Base-by-base conservation (phyloP, 2,329 filamentous ascomycete genomes). In the Ceratocystis lukuohia region DNA sequence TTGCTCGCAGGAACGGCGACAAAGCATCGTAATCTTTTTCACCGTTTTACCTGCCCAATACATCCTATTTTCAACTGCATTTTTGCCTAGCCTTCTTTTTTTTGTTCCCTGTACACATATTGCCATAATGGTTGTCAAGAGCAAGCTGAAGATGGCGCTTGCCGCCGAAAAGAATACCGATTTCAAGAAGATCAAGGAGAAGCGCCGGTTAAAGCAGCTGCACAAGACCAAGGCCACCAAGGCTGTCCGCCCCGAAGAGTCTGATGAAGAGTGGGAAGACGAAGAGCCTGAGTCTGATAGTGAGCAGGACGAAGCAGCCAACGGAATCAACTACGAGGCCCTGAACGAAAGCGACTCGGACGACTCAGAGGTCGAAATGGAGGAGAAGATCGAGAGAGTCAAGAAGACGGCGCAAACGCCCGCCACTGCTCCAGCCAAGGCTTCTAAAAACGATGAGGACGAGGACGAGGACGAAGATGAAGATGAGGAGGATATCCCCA, bases 401-500 rank as follows among this genome's bases (percentile, higher is more conserved):
- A 71, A 73, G 28, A 72, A 69, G 69, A 68, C 76, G 68, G 79
- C 77, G 76, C 82, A 80, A 75, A 17, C 65, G 30, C 45, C 53
- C 30, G 50, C 33, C 10, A 57, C 62, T 62, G 66, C 61, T 64
- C 67, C 63, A 65, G 69, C 15, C 25, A 25, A 69, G 72, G 73
- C 75, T 5, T 74, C 76, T 2, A 74, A 46, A 28, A 44, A 61
- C 12, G 76, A 77, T 1, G 77, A 80, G 6, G 78, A 79, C 0
- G 80, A 81, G 0, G 80, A 81, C 0, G 83, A 85, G 0, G 84
- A 87, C 0, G 86, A 86, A 1, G 85, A 87, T 0, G 87, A 88
- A 25, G 88, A 91, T 3, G 89, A 93, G 57, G 90, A 94, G 70
- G 91, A 95, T 70, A 91, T 96, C 57, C 88, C 92, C 3, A 84